Base-by-base conservation (phyloP, 164 flowering plant genomes). In the Buxus sempervirens region DNA sequence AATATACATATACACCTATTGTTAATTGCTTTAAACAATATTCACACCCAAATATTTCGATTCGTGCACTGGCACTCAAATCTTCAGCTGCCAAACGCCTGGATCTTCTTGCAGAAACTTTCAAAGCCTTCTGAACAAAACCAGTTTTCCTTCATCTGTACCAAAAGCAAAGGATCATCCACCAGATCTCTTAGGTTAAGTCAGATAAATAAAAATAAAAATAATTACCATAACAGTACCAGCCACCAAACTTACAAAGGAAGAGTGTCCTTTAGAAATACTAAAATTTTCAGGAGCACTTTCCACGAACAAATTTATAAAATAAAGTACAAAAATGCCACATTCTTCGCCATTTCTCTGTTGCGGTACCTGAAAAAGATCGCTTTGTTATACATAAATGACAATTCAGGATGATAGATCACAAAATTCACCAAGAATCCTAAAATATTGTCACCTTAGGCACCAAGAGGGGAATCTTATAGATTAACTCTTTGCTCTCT, bases 301-400 rank as follows among this genome's bases (percentile, higher is more conserved):
- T 69, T 80, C 66, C 70, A 90, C 36, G 70, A 90, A 90, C 63
- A 82, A 71, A n/a, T 76, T 68, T 36, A 85, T 82, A 81, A 68
- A 90, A 70, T 86, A 86, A 15, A 90, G 84, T 75, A 90, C 92
- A 77, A 73, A 90, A 22, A 71, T 70, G 20, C 96, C 94, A 72
- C 96, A 90, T 60, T 87, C 89, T 25, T 75, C 77, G 12, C 57
- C 81, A 73, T 84, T 67, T 69, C 74, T 85, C 73, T 90, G 96
- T 53, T 90, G 96, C 9, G 94, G 92, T 22, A 90, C 96, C 96
- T 88, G 81, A 26, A 77, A 71, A 63, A 22, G 23, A 54, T 54
- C 32, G 42, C 21, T 54, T 59, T 21, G 19, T 57, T 41, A 13
- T 20, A 22, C 42, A 57, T 20, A 56, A 49, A 62, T 54, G 45